Evolutionary conservation across 306 rosid genomes (phyloP).

Genomic region (Sicyos edulis): DNA sequence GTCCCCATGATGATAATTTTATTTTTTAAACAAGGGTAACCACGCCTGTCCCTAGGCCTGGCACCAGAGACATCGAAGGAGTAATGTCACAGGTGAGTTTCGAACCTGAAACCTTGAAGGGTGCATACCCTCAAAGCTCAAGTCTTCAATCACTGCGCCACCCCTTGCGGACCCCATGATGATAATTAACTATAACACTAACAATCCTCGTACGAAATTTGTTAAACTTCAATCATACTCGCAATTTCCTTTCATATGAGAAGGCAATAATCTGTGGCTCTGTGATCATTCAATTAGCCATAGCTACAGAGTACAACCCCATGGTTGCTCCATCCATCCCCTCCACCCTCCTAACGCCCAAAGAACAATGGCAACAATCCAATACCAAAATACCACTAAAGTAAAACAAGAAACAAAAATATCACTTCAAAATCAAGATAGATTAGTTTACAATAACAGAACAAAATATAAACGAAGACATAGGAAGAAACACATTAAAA

Average conservation of each 20-base stretch:
- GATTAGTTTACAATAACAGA: background rate
- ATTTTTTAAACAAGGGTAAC: too few species aligned
- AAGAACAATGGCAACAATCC: background rate
- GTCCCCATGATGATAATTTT: background rate
- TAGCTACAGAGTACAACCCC: background rate
- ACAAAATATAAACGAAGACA: too few species aligned
- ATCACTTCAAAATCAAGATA: conserved; percentile 6
- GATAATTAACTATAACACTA: background rate
- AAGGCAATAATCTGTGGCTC: background rate
- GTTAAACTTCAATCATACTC: background rate
- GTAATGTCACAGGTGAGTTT: too few species aligned
- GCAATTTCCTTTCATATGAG: background rate
- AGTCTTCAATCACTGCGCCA: too few species aligned
- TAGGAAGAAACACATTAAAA: background rate
- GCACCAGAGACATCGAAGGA: too few species aligned
- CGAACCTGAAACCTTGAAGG: too few species aligned
- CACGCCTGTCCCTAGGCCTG: too few species aligned
- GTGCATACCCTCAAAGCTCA: too few species aligned
- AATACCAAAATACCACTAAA: background rate
- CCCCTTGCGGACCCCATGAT: too few species aligned
- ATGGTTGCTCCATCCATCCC: conserved; percentile 1
- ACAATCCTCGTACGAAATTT: conserved; percentile 2
- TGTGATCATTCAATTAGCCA: background rate
- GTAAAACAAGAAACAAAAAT: background rate
- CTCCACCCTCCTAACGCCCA: background rate